These are phyloP conservation scores for Ampelocalamus luodianensis DNA, from an alignment of 176 grass and related monocot species.

Conservation along the genomic window DNA sequence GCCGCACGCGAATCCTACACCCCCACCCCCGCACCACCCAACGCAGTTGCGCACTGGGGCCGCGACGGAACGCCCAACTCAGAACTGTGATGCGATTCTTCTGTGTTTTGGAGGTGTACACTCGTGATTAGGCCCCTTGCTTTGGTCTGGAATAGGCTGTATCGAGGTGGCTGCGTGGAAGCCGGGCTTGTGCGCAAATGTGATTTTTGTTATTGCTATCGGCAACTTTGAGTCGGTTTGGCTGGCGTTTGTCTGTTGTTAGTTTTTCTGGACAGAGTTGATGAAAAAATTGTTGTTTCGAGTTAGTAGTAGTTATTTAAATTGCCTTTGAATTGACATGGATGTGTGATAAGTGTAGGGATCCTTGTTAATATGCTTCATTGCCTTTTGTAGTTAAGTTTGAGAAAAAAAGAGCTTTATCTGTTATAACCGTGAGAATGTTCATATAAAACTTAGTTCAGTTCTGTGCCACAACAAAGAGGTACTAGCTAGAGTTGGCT, in stretches of 20 bases:
- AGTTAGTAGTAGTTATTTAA: background rate
- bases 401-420: background rate
- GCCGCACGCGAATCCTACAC: background rate
- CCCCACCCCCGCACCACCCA: no score
- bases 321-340: constrained; percentile 9
- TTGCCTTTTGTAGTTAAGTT: background rate
- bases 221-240: background rate
- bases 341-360: background rate
- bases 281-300: background rate
- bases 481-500: background rate
- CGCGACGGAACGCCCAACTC: background rate
- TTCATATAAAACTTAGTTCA: background rate
- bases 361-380: background rate
- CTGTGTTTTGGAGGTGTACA: background rate
- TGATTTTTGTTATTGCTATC: background rate
- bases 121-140: background rate
- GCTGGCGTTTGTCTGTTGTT: background rate
- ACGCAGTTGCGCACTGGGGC: background rate
- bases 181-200: background rate
- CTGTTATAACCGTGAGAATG: background rate
- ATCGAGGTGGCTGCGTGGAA: background rate
- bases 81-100: background rate
- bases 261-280: background rate
- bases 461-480: background rate
- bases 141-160: background rate